Evolutionary conservation across 1,139 yeast species (phyloP).

Genomic region (Meyerozyma carpophila): DNA sequence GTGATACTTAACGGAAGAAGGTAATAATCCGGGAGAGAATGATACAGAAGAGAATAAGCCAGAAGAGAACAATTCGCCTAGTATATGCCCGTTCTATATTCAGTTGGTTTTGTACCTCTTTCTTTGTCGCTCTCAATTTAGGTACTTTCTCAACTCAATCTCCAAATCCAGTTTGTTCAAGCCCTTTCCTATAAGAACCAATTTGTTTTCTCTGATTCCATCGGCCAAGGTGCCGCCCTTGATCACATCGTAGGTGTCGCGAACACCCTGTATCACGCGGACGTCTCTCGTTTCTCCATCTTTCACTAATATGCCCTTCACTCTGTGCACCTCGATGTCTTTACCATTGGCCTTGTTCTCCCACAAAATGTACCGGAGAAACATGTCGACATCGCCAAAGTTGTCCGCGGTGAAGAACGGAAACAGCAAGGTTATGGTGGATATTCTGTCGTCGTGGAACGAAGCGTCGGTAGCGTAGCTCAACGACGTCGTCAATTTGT

Average conservation of each 20-base stretch:
- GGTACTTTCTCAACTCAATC: conserved; percentile 17
- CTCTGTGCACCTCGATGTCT: conserved; percentile 66
- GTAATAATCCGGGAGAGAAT: too few relatives aligned
- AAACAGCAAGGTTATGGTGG: conserved; percentile 56
- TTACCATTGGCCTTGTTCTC: conserved; percentile 41
- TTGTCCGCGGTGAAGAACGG: conserved; percentile 30
- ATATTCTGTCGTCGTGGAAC: conserved; percentile 50
- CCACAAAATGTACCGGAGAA: conserved; percentile 69
- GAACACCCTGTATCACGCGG: conserved; percentile 86
- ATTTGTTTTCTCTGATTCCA: conserved; percentile 39
- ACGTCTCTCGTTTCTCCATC: conserved; percentile 24
- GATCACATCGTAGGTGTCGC: conserved; percentile 83
- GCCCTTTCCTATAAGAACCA: conserved; percentile 81
- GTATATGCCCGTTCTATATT: too few relatives aligned
- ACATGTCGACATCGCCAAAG: conserved; percentile 46
- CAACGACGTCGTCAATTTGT: conserved; percentile 20
- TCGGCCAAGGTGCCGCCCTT: conserved; percentile 42
- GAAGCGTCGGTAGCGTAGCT: conserved; percentile 11
- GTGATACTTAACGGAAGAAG: too few relatives aligned
- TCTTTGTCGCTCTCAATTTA: conserved; percentile 1
- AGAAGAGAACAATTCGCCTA: too few relatives aligned
- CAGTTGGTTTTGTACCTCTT: not conserved
- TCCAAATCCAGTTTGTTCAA: conserved; percentile 29
- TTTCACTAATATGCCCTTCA: conserved; percentile 66
- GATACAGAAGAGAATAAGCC: too few relatives aligned